These are phyloP conservation scores for Coniella vitis DNA, from an alignment of 2,329 filamentous ascomycete species.

Conservation along the genomic window DNA sequence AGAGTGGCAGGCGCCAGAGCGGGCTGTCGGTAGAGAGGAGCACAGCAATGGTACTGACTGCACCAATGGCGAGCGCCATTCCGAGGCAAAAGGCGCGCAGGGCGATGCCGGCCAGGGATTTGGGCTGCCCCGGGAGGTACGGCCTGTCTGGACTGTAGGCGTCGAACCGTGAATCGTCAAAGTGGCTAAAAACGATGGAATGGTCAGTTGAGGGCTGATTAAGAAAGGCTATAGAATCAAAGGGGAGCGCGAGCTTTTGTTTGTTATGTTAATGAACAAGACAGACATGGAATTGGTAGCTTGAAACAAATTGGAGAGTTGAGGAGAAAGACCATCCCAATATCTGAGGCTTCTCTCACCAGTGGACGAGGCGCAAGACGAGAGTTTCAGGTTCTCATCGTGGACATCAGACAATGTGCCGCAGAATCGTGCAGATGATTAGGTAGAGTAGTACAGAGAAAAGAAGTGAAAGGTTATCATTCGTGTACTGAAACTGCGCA, in stretches of 20 bases:
- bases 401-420: too few species aligned
- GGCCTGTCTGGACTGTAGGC: conserved; percentile 22
- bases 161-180: conserved; percentile 21
- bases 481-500: too few species aligned
- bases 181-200: conserved; percentile 24
- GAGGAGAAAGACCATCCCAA: too few species aligned
- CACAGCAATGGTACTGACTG: conserved; percentile 26
- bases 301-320: too few species aligned
- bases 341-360: too few species aligned
- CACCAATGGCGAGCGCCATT: conserved; percentile 30
- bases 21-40: conserved; percentile 35
- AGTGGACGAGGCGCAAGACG: too few species aligned
- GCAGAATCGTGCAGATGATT: too few species aligned
- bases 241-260: background rate
- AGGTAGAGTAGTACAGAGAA: too few species aligned
- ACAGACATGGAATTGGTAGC: too few species aligned
- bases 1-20: conserved; percentile 59
- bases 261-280: too few species aligned
- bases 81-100: conserved; percentile 51
- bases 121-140: conserved; percentile 40
- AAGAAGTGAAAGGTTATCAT: too few species aligned
- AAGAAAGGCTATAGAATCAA: conserved; percentile 2
- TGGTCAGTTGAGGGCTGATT: conserved; percentile 16
- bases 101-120: conserved; percentile 55
- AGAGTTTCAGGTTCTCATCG: too few species aligned